Evolutionary conservation across 2,329 filamentous ascomycete genomes (phyloP), one percentile per base, ranked within the genome.

Genomic region (Aspergillus costaricaensis): DNA sequence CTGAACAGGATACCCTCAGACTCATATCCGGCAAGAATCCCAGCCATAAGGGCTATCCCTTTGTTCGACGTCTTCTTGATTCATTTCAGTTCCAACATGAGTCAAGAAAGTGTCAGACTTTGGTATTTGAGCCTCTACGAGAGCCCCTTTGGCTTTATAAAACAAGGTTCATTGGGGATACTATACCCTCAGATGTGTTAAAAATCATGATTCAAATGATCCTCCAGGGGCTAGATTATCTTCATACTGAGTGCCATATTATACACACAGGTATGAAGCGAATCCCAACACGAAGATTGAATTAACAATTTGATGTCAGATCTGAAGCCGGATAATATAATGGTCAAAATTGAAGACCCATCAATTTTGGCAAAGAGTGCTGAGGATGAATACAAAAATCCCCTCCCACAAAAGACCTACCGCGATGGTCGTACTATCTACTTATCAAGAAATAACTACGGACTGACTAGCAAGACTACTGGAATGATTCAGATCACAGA

Each of bases 281-380:
- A 17, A 17, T 9, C 12, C 17, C 21, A 19, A 21, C 4, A 17
- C 8, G n/a, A 14, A 39, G 14, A 39, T 14, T 14, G 53, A 39
- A 68, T 61, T 7, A 32, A n/a, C 7, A 23, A 9, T 2, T 7
- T n/a, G 8, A 23, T 36, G 2, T 4, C 41, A 72, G 76, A 80
- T 64, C 67, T 80, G 32, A 80, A 80, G 51, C 73, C 77, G 0
- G 75, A 78, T 57, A 80, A 81, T 57, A 77, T 21, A 25, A 71
- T 80, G 61, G 61, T 77, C 47, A 66, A 65, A 48, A 21, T 77
- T 0, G 70, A 71, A 27, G 68, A 74, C 57, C 61, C 48, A 23
- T 70, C 66, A 5, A 50, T 69, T 15, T 53, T 71, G 25, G 66
- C 68, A 14, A 53, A 62, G 12, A 60, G 66, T 62, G 70, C 70